Conservation (phyloP, 805 yeast genomes). For the Candida hungchunana region DNA sequence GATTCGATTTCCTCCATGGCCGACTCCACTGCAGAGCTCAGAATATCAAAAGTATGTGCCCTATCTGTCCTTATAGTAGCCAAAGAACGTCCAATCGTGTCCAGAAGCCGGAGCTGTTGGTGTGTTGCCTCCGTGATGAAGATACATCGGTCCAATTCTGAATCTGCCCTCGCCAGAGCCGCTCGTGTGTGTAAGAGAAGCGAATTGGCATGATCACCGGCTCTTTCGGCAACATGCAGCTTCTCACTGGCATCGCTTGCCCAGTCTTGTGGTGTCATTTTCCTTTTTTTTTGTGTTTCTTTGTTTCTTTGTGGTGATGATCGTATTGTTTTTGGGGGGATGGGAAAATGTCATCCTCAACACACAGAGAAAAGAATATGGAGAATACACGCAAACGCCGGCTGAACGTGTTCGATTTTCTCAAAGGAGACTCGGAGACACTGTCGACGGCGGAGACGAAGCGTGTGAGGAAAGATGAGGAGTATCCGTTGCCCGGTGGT, state of each 20-base stretch:
- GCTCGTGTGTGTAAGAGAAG: constrained; percentile 33
- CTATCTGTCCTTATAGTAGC: constrained; percentile 10
- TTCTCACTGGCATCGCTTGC: constrained; percentile 43
- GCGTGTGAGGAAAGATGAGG: no score
- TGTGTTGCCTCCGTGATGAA: constrained; percentile 42
- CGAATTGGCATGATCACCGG: constrained; percentile 48
- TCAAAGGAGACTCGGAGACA: constrained; percentile 12
- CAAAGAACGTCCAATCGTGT: constrained; percentile 19
- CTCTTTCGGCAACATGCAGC: constrained; percentile 43
- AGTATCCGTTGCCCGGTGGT: no score
- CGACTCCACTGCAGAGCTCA: constrained; percentile 27
- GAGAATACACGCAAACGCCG: constrained; percentile 8
- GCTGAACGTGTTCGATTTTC: constrained; percentile 17
- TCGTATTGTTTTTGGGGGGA: background rate
- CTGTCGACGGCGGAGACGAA: constrained; percentile 1
- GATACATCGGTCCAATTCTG: constrained; percentile 37
- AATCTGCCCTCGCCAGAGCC: constrained; percentile 38
- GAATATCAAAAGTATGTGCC: constrained; percentile 1
- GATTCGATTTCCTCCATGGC: constrained; percentile 32
- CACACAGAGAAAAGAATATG: background rate
- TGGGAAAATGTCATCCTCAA: background rate
- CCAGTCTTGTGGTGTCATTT: constrained; percentile 33
- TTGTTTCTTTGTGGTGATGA: background rate
- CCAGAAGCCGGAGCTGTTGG: constrained; percentile 43
- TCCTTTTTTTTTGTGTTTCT: background rate